These are phyloP conservation scores for Aspergillus transmontanensis DNA, from an alignment of 2,329 filamentous ascomycete genomes.

Conservation along the genomic window DNA sequence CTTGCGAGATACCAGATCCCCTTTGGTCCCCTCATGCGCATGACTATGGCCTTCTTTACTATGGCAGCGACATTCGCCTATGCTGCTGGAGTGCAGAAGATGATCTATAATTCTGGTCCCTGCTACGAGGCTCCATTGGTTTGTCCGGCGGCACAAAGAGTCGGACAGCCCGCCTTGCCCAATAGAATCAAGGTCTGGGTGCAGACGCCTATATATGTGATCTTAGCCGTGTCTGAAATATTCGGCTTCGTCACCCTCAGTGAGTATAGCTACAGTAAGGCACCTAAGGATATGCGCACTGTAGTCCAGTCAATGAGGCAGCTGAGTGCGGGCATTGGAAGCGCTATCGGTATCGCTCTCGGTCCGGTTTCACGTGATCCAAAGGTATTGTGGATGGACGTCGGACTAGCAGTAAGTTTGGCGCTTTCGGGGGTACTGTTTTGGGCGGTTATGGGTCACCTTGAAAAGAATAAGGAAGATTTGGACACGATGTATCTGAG, in stretches of 20 bases:
- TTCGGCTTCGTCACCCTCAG: conserved; percentile 2
- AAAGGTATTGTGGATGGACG: conserved; percentile 4
- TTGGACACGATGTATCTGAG: neutral
- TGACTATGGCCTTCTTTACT: conserved; percentile 1
- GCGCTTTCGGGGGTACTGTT: neutral
- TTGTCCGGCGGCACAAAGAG: conserved; percentile 3
- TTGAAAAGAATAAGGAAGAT: neutral
- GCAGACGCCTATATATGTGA: conserved; percentile 4
- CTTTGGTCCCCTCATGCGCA: conserved; percentile 1
- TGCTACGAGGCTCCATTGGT: conserved; percentile 5
- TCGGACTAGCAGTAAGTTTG: neutral
- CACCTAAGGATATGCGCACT: conserved; percentile 7
- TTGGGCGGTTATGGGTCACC: conserved; percentile 1
- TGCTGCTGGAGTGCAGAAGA: conserved; percentile 5
- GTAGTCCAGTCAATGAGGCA: conserved; percentile 7
- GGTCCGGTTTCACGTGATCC: conserved; percentile 1
- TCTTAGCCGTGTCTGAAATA: conserved; percentile 1
- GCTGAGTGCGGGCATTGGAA: conserved; percentile 4
- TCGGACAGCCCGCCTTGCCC: conserved; percentile 1
- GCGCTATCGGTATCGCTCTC: conserved; percentile 3
- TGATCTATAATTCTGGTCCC: conserved; percentile 3
- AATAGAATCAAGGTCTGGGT: conserved; percentile 7
- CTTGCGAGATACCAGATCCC: neutral
- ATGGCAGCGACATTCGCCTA: conserved; percentile 1
- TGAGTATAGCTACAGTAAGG: conserved; percentile 8